Percentiles rank a stretch among this genome's conserved stretches.
Conservation (phyloP, 352 stramenopile species). For the Halophytophthora batemanensis region DNA sequence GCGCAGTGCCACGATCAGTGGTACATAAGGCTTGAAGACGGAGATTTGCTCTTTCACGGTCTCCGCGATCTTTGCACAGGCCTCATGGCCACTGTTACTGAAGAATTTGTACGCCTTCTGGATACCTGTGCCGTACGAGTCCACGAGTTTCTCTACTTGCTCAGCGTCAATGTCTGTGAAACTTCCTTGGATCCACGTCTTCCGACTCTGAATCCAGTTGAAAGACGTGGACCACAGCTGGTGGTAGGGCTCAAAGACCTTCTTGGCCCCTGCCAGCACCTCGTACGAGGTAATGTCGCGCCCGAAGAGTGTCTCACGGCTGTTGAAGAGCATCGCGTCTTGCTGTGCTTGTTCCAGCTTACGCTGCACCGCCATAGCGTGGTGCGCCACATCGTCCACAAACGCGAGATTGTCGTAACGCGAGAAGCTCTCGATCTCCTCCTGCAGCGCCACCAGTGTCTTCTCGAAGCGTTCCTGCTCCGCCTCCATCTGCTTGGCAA, state of each 20-base stretch:
- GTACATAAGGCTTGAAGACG: conserved; percentile 92
- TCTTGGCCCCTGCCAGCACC: conserved; percentile 79
- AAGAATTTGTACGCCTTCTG: conserved; percentile 94
- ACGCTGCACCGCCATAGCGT: conserved; percentile 83
- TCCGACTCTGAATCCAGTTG: conserved; percentile 90
- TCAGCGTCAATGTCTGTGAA: conserved; percentile 92
- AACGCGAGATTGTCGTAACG: conserved; percentile 87
- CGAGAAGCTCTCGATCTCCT: conserved; percentile 89
- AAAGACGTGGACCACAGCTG: conserved; percentile 90
- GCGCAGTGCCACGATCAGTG: conserved; percentile 87
- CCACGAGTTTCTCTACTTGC: conserved; percentile 89
- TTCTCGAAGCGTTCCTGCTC: conserved; percentile 93
- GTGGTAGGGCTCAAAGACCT: conserved; percentile 94
- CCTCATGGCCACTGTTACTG: conserved; percentile 78
- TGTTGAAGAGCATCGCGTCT: conserved; percentile 92
- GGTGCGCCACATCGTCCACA: conserved; percentile 85
- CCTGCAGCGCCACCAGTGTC: conserved; percentile 67
- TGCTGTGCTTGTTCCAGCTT: conserved; percentile 89
- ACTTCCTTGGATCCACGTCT: conserved; percentile 89
- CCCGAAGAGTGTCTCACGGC: conserved; percentile 88
- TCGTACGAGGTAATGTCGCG: conserved; percentile 90
- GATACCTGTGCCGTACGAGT: conserved; percentile 82
- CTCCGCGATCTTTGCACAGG: conserved; percentile 87
- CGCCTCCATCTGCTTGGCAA: conserved; percentile 92
- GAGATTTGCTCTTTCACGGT: conserved; percentile 92